A percentile compares a stretch with the other conserved stretches of the same genome.
These are phyloP conservation scores for Coniferiporia weirii DNA, from an alignment of 1,284 basidiomycete genomes.

Conservation along the genomic window DNA sequence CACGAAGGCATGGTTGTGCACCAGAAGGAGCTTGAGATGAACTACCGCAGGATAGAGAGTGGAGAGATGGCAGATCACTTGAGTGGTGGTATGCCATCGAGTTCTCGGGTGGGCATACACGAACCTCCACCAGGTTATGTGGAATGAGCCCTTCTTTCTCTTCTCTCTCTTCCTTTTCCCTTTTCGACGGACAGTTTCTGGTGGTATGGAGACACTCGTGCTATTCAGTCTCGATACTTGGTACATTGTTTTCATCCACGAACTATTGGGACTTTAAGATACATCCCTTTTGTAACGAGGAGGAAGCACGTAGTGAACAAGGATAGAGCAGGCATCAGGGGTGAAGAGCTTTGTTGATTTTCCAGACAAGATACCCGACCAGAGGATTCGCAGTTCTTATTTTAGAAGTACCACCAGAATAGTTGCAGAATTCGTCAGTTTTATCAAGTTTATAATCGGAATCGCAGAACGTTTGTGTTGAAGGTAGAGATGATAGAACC, in stretches of 20 bases:
- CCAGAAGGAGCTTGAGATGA: conserved; percentile 16
- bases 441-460: background rate
- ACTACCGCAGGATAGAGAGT: conserved; percentile 1
- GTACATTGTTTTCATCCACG: background rate
- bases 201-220: background rate
- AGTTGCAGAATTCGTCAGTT: background rate
- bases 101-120: background rate
- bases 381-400: conserved; percentile 4
- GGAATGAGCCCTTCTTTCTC: background rate
- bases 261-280: background rate
- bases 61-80: background rate
- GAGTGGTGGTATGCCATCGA: background rate
- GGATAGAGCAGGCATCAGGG: background rate
- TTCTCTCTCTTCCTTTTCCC: background rate
- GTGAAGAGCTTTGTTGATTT: background rate
- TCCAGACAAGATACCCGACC: conserved; percentile 5
- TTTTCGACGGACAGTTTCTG: background rate
- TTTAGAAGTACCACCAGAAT: background rate
- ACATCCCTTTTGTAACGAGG: background rate
- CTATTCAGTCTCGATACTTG: background rate
- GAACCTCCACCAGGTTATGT: conserved; percentile 11
- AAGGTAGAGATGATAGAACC: conserved; percentile 40
- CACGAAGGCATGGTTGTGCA: conserved; percentile 10
- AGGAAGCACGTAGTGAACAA: background rate
- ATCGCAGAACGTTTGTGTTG: background rate